phyloP scores from a whole-genome alignment of 192 early-diverging fungal species.

The Backusella liffmaniae region DNA sequence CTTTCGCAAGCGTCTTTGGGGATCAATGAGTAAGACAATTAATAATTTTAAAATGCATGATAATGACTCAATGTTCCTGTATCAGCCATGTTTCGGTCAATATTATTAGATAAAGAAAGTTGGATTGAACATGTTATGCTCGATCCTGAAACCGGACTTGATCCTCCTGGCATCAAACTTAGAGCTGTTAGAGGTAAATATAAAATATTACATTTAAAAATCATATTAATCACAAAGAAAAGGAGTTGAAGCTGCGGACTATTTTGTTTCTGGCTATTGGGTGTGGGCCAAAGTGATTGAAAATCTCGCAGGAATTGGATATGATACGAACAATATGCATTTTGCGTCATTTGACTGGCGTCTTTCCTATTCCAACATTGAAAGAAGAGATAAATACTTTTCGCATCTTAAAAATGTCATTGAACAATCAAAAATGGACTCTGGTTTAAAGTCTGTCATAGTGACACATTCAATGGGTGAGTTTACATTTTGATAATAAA shows the following conservation, averaged over 20 bases:
- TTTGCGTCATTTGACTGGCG: constrained; percentile 91
- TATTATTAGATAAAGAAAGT: constrained; percentile 83
- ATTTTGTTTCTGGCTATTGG: constrained; percentile 88
- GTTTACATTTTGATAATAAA: not conserved
- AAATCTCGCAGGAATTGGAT: constrained; percentile 81
- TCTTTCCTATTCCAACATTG: constrained; percentile 74
- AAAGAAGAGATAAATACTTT: constrained; percentile 81
- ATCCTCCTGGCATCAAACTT: constrained; percentile 79
- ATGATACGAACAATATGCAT: constrained; percentile 87
- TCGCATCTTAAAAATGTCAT: constrained; percentile 71
- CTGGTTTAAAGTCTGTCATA: constrained; percentile 58
- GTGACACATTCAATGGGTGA: constrained; percentile 68
- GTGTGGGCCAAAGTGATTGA: constrained; percentile 83
- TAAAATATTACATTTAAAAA: not conserved
- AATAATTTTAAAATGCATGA: not conserved
- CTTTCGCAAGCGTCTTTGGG: constrained; percentile 88
- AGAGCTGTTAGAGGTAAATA: constrained; percentile 69
- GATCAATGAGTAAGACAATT: constrained; percentile 57
- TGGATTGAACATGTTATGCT: constrained; percentile 85
- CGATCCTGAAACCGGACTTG: constrained; percentile 78
- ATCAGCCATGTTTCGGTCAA: constrained; percentile 77
- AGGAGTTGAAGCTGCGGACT: constrained; percentile 87
- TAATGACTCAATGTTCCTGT: not conserved
- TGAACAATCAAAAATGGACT: constrained; percentile 52
- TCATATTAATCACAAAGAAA: not conserved